These are phyloP conservation scores for Gossypium trilobum DNA, from an alignment of 441 rosid genomes.

Conservation along the genomic window DNA sequence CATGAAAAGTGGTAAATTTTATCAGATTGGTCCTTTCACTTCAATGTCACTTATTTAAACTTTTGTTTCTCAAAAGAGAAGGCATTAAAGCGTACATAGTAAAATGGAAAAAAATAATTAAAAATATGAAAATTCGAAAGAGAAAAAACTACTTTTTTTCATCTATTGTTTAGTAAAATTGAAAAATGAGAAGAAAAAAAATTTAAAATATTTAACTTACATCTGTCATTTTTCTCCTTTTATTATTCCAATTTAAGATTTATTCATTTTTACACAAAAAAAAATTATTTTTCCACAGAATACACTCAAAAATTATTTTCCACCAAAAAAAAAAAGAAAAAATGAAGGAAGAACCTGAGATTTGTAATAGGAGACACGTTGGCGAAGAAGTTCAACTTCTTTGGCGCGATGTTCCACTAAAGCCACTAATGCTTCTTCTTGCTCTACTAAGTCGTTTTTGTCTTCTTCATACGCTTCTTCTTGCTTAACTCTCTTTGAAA, in stretches of 20 bases:
- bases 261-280: too few species aligned
- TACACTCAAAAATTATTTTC: too few species aligned
- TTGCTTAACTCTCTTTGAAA: conserved; percentile 29
- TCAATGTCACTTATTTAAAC: background rate
- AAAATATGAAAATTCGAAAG: background rate
- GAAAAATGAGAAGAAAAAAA: too few species aligned
- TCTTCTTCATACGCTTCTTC: conserved; percentile 20
- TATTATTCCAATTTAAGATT: too few species aligned
- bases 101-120: background rate
- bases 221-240: too few species aligned
- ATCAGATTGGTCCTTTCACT: background rate
- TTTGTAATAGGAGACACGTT: conserved; percentile 54
- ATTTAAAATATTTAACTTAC: too few species aligned
- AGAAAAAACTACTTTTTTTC: background rate
- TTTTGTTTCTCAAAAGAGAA: background rate
- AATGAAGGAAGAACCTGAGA: conserved; percentile 40
- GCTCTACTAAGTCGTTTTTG: conserved; percentile 37
- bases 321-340: background rate
- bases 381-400: conserved; percentile 58
- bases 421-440: conserved; percentile 64
- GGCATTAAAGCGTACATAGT: background rate
- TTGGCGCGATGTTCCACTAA: conserved; percentile 61
- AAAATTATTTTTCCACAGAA: too few species aligned
- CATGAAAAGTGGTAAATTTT: background rate
- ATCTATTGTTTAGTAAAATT: too few species aligned